These are phyloP conservation scores for Talaromyces rugulosus DNA, from an alignment of 2,329 filamentous ascomycete genomes.

Conservation along the genomic window DNA sequence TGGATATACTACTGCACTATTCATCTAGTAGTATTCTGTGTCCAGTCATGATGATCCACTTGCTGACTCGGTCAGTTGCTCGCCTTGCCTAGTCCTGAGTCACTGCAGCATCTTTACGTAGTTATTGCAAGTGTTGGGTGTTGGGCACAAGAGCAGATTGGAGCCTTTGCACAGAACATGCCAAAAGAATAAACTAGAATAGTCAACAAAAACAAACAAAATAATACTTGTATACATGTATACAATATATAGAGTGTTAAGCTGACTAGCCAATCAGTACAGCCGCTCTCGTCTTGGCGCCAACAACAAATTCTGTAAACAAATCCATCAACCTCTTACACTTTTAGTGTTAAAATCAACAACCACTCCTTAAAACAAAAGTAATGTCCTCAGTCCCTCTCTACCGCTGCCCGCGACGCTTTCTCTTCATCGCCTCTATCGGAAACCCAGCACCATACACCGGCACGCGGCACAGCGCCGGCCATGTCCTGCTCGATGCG, in stretches of 20 bases:
- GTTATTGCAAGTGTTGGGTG: background rate
- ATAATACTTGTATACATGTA: background rate
- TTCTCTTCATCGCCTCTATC: slow-evolving; percentile 75
- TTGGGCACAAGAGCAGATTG: background rate
- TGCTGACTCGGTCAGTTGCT: background rate
- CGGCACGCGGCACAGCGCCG: slow-evolving; percentile 79
- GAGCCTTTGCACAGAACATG: background rate
- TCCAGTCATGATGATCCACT: background rate
- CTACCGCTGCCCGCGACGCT: slow-evolving; percentile 20
- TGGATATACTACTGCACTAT: background rate
- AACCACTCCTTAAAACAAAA: too few relatives aligned
- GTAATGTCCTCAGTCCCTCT: slow-evolving; percentile 4
- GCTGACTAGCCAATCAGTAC: background rate
- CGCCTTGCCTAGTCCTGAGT: too few relatives aligned
- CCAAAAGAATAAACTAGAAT: background rate
- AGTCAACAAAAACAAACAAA: background rate
- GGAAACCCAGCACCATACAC: slow-evolving; percentile 71
- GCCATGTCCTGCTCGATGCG: slow-evolving; percentile 69
- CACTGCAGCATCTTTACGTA: too few relatives aligned
- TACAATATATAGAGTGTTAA: background rate
- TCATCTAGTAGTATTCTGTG: background rate
- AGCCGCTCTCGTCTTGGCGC: background rate
- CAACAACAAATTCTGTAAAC: background rate
- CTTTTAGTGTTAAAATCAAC: background rate
- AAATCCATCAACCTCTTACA: background rate